Percentiles rank a stretch among this genome's conserved stretches.
phyloP scores from a whole-genome alignment of 441 rosid genomes.

The Populus hybrid region DNA sequence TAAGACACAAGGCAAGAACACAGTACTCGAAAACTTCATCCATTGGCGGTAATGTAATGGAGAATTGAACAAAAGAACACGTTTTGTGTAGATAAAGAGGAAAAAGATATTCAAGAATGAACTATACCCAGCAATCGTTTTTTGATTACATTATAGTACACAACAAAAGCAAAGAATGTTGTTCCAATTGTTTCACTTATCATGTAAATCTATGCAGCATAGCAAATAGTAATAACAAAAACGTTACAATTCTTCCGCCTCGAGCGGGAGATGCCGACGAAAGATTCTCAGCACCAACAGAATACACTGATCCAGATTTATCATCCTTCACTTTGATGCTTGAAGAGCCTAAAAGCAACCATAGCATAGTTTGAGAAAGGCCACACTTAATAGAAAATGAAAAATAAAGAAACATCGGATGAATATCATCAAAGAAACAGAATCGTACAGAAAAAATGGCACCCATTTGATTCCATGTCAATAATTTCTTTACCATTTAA shows the following conservation, averaged over 20 bases:
- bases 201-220: conserved; percentile 35
- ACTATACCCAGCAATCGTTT: conserved; percentile 12
- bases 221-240: conserved; percentile 34
- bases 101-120: conserved; percentile 8
- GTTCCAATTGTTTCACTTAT: conserved; percentile 6
- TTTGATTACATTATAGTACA: conserved; percentile 27
- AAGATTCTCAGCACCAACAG: conserved; percentile 58
- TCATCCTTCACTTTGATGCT: conserved; percentile 72
- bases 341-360: conserved; percentile 55
- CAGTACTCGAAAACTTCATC: not conserved
- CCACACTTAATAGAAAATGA: not conserved
- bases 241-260: conserved; percentile 23
- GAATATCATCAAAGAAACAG: not conserved
- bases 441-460: not conserved
- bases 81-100: not conserved
- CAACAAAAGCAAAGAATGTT: conserved; percentile 34
- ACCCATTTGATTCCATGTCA: not conserved
- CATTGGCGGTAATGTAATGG: not conserved
- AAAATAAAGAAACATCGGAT: not conserved
- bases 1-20: not conserved
- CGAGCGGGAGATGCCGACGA: conserved; percentile 37
- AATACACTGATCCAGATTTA: conserved; percentile 42
- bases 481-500: not conserved
- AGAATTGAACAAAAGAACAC: not conserved
- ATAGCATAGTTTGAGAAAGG: not conserved